phyloP scores from a whole-genome alignment of 164 flowering plant genomes.

The Dillenia turbinata region DNA sequence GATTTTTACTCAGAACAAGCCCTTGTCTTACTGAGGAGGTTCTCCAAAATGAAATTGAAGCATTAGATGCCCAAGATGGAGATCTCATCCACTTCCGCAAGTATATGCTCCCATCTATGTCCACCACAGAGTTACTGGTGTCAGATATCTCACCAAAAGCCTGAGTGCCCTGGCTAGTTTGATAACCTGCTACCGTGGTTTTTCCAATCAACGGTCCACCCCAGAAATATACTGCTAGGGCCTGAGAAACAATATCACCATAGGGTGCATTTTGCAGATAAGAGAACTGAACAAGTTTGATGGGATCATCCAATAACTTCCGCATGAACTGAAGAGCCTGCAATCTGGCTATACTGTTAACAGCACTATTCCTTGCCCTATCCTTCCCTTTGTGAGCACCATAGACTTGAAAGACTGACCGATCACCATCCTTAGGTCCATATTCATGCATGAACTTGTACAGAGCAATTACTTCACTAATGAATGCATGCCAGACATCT shows the following conservation, averaged over 20 bases:
- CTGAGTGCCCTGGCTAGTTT: conserved; percentile 13
- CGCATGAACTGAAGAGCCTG: conserved; percentile 81
- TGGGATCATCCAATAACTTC: conserved; percentile 75
- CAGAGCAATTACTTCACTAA: conserved; percentile 70
- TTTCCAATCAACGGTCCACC: conserved; percentile 69
- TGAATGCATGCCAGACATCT: conserved; percentile 91
- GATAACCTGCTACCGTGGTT: conserved; percentile 21
- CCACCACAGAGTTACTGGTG: conserved; percentile 42
- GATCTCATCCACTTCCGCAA: conserved; percentile 83
- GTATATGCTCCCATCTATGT: conserved; percentile 92
- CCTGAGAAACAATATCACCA: conserved; percentile 77
- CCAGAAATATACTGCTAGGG: conserved; percentile 85
- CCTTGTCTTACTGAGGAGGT: conserved; percentile 48
- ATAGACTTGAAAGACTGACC: conserved; percentile 49
- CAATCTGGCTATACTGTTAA: conserved; percentile 69
- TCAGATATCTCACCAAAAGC: conserved; percentile 31
- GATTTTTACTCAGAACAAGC: conserved; percentile 66
- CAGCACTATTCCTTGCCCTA: conserved; percentile 52
- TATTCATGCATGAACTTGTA: conserved; percentile 68
- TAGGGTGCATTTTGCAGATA: conserved; percentile 67
- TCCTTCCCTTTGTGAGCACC: conserved; percentile 76
- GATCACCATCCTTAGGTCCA: conserved; percentile 74
- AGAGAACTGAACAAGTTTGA: conserved; percentile 78
- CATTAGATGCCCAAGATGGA: conserved; percentile 72
- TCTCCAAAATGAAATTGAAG: conserved; percentile 76